Base-by-base conservation (phyloP, 2,329 filamentous ascomycete species). In the Onygenales sp. region DNA sequence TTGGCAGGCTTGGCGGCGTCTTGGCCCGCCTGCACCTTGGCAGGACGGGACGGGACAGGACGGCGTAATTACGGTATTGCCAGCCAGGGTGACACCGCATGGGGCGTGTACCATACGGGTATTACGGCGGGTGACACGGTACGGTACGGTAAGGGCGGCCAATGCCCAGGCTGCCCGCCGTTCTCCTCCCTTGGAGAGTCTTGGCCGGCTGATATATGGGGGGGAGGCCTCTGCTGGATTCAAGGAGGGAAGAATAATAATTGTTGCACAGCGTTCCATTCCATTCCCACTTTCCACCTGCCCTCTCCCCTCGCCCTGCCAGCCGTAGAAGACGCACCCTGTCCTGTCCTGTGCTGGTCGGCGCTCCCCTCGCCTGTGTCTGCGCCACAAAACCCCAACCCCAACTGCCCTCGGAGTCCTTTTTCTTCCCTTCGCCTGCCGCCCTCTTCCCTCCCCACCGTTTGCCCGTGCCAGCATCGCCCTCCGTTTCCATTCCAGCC, bases 311-410 rank as follows among this genome's bases (percentile, higher is more conserved):
- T 27, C 1, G 5, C 21, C 21, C 21, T 27, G 21, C 21, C 21
- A 27, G 17, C 21, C 5, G 21, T 27, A 27, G 21, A 27, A 27
- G 33, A 48, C 31, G 10, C 27, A 43, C 52, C 53, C 53, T 43
- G 50, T 53, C 53, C 53, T 55, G 54, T 52, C 56, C 54, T 55
- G 56, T 54, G 57, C 55, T 54, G 51, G 54, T 51, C 49, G 44
- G 51, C 55, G 50, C 51, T 39, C 31, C 14, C 31, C 8, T 9
- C 39, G 35, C 21, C 50, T 13, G 21, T 8, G 21, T 9, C 17
- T 21, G 10, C 14, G 47, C 53, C 50, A 59, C 56, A 60, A 60
- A 58, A 60, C 55, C 54, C 56, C 58, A 58, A 60, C 55, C 54
- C 56, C 58, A 57, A 58, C 54, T 53, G 51, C 58, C 51, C 54